Conservation (phyloP, 345 rosid species). For the Syzygium aqueum region DNA sequence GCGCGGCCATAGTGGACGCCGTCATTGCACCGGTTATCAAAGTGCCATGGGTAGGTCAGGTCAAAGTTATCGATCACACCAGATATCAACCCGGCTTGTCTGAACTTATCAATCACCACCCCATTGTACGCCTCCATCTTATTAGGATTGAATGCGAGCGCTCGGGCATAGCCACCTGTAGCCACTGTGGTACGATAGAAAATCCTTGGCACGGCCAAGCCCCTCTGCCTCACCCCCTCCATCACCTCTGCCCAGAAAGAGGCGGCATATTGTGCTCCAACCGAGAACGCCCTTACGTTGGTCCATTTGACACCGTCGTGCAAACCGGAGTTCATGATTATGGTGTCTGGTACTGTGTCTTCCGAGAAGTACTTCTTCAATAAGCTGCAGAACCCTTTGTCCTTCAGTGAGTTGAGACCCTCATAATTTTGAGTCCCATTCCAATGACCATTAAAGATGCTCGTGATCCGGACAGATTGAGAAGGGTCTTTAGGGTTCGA, state of each 20-base stretch:
- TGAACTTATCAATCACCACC: constrained; percentile 62
- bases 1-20: constrained; percentile 96
- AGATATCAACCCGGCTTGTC: constrained; percentile 45
- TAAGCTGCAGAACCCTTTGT: constrained; percentile 52
- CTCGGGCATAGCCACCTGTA: constrained; percentile 79
- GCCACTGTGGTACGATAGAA: constrained; percentile 74
- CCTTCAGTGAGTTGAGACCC: constrained; percentile 73
- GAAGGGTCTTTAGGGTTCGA: constrained; percentile 57
- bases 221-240: constrained; percentile 49
- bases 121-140: constrained; percentile 87
- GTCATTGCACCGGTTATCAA: constrained; percentile 76
- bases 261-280: constrained; percentile 58
- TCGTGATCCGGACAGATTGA: constrained; percentile 70
- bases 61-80: constrained; percentile 82
- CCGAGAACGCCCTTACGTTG: constrained; percentile 37
- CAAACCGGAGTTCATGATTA: constrained; percentile 83
- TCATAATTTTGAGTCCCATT: constrained; percentile 73
- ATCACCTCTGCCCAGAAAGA: constrained; percentile 67
- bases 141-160: constrained; percentile 65
- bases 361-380: constrained; percentile 66
- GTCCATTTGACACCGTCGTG: constrained; percentile 79
- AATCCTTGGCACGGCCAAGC: constrained; percentile 48
- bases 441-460: constrained; percentile 94
- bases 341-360: constrained; percentile 57
- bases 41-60: constrained; percentile 95